phyloP scores from a whole-genome alignment of 139 green algal genomes.

The Chlamydomonas incerta region DNA sequence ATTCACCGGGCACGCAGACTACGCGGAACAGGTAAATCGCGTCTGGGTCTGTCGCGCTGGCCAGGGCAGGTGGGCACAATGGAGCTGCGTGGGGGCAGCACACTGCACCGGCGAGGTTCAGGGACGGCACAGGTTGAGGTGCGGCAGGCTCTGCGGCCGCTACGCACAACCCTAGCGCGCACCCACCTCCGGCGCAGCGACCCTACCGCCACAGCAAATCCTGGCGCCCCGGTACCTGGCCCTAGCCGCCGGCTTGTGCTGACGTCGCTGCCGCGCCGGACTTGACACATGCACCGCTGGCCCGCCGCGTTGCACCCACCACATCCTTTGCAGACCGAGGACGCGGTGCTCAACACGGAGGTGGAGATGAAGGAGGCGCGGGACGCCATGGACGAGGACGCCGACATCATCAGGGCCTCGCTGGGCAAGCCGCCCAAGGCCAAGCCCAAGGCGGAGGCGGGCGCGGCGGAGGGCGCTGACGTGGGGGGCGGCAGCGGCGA shows the following conservation, averaged over 20 bases:
- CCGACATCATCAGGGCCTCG: constrained; percentile 49
- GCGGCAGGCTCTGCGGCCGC: too few relatives aligned
- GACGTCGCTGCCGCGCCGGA: too few relatives aligned
- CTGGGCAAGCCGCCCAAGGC: constrained; percentile 37
- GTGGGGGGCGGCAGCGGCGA: background rate
- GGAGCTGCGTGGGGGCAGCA: too few relatives aligned
- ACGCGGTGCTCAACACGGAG: constrained; percentile 78
- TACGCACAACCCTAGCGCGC: too few relatives aligned
- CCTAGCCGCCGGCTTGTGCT: too few relatives aligned
- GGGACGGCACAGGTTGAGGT: too few relatives aligned
- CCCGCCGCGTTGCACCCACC: too few relatives aligned
- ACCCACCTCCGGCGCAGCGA: too few relatives aligned
- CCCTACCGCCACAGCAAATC: too few relatives aligned
- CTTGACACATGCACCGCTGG: too few relatives aligned
- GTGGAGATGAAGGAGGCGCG: constrained; percentile 74
- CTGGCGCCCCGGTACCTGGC: too few relatives aligned
- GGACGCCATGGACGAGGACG: constrained; percentile 64
- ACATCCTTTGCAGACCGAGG: constrained; percentile 58
- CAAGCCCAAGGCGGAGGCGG: constrained; percentile 35
- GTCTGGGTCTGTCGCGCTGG: background rate
- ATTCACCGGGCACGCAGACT: constrained; percentile 81
- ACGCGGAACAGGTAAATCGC: constrained; percentile 74
- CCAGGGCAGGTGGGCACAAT: too few relatives aligned
- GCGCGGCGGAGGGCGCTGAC: background rate
- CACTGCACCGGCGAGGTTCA: background rate